Evolutionary conservation across 805 yeast genomes (phyloP).

Genomic region (Clavispora carvajalis): DNA sequence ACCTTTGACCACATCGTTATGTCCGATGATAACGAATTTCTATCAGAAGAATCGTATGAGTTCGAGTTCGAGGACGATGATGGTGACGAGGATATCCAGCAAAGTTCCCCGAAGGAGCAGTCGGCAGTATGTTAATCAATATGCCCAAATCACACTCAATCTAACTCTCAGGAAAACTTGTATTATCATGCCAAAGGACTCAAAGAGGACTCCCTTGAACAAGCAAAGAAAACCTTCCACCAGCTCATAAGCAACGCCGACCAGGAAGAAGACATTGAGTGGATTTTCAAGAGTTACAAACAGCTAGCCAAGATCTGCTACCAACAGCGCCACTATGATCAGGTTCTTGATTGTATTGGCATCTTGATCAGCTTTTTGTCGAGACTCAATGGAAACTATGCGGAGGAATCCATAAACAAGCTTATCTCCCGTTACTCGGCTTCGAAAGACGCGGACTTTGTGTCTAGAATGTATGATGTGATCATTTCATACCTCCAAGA

Average conservation of each 20-base stretch:
- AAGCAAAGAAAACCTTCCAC: slow-evolving; percentile 10
- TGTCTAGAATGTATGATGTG: slow-evolving; percentile 25
- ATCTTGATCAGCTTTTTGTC: slow-evolving; percentile 20
- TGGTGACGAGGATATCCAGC: slow-evolving; percentile 24
- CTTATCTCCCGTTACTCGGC: slow-evolving; percentile 30
- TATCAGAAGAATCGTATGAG: slow-evolving; percentile 37
- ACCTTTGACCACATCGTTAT: no score
- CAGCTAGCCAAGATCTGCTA: slow-evolving; percentile 36
- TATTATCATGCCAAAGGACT: slow-evolving; percentile 35
- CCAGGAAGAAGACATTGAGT: slow-evolving; percentile 21
- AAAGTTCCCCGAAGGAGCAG: slow-evolving; percentile 18
- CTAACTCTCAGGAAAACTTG: slow-evolving; percentile 25
- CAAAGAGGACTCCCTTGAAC: slow-evolving; percentile 23
- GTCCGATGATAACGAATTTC: slow-evolving; percentile 34
- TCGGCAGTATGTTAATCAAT: slow-evolving; percentile 9
- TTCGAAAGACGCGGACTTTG: slow-evolving; percentile 23
- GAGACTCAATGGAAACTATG: slow-evolving; percentile 29
- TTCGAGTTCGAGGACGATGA: slow-evolving; percentile 32
- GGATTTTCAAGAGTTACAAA: slow-evolving; percentile 37
- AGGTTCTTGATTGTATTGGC: slow-evolving; percentile 19
- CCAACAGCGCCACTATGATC: slow-evolving; percentile 17
- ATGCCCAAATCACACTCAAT: background rate
- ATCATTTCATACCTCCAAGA: slow-evolving; percentile 22
- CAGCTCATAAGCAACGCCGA: slow-evolving; percentile 16
- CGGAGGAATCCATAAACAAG: slow-evolving; percentile 35